Conservation (phyloP, 2,329 filamentous ascomycete genomes). For the Colletotrichum sp. region DNA sequence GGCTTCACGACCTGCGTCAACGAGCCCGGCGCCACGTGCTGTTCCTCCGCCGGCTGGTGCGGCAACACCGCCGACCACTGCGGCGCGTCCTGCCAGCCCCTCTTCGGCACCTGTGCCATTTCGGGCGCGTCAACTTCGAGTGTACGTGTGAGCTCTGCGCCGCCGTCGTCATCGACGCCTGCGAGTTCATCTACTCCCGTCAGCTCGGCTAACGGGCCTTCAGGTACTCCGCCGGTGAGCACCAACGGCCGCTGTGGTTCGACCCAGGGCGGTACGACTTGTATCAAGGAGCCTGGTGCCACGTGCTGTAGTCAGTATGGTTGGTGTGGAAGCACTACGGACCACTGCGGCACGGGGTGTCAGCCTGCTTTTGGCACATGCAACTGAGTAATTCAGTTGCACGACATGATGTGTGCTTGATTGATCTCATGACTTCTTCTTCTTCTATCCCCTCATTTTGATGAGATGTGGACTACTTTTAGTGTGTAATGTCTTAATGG, state of each 20-base stretch:
- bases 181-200: neutral
- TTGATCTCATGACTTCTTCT: neutral
- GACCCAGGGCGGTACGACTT: constrained; percentile 26
- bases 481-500: constrained; percentile 8
- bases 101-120: constrained; percentile 27
- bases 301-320: constrained; percentile 26
- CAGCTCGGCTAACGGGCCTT: neutral
- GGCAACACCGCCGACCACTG: constrained; percentile 45
- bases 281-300: constrained; percentile 24
- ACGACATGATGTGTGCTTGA: neutral
- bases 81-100: constrained; percentile 39
- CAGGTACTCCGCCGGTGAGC: constrained; percentile 1
- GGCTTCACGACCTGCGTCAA: constrained; percentile 27
- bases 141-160: neutral
- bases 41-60: constrained; percentile 38
- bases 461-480: neutral
- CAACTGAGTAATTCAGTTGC: neutral
- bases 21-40: constrained; percentile 28
- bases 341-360: constrained; percentile 23
- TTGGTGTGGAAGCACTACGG: constrained; percentile 24
- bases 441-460: neutral
- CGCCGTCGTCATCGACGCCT: neutral
- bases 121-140: neutral
- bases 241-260: constrained; percentile 33
- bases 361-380: constrained; percentile 17